Evolutionary conservation across 169 alveolate species (phyloP).

Genomic region (Amoebophrya sp.): DNA sequence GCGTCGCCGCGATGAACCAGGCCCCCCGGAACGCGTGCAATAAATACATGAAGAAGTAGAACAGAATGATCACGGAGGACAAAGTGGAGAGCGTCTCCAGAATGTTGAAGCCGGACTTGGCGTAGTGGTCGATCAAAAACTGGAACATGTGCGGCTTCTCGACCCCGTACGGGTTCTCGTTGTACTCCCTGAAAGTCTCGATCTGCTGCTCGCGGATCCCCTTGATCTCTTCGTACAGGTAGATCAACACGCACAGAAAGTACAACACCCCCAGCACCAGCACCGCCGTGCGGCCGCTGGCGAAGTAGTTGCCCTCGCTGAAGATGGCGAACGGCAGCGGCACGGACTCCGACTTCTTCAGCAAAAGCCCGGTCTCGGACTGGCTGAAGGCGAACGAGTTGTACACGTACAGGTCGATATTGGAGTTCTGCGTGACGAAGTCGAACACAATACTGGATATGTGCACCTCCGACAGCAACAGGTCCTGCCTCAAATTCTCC

Average conservation of each 20-base stretch:
- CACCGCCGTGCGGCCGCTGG: neutral
- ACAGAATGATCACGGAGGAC: neutral
- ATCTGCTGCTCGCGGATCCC: neutral
- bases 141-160: neutral
- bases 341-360: neutral
- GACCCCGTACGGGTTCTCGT: neutral
- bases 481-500: neutral
- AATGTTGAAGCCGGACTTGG: neutral
- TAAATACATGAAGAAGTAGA: neutral
- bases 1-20: neutral
- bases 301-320: neutral
- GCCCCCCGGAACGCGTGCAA: neutral
- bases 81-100: neutral
- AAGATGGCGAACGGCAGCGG: neutral
- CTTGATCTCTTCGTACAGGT: neutral
- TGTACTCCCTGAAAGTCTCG: neutral
- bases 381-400: neutral
- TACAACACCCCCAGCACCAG: neutral
- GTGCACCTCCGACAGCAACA: neutral
- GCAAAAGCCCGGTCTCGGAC: neutral
- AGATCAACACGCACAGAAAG: neutral
- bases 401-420: neutral
- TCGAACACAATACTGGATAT: neutral
- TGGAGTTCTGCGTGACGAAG: neutral
- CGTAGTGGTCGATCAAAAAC: neutral